Base-by-base conservation (phyloP, 2,329 filamentous ascomycete species). In the Myrmaecium sp. region DNA sequence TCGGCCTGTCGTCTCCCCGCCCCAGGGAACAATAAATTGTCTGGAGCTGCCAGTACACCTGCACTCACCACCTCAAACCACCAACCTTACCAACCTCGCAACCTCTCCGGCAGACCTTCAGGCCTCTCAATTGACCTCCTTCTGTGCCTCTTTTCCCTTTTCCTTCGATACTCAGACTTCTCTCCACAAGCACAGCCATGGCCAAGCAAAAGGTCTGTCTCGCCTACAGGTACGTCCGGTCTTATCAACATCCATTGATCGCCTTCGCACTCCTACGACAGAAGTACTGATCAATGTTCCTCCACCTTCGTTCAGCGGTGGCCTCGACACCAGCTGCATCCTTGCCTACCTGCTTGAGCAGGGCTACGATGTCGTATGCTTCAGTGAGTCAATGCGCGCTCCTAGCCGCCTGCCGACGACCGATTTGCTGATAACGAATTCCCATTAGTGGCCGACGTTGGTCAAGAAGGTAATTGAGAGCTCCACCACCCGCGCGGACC, bases 331-430 rank as follows among this genome's bases (percentile, higher is more conserved):
- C 39, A 65, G 59, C 43, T 65, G 61, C 34, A 67, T 67, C 46
- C 49, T 62, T 42, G 54, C 51, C 37, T 58, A 55, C 34, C 40
- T 52, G 21, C 38, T 49, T 26, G 11, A 28, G 21, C 49, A 68
- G 44, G 62, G 57, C 31, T 69, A 69, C 43, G 63, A 66, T 41
- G 73, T 77, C 37, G 62, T 75, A 39, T 69, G 64, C 54, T 75
- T 73, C 51, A 31, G 29, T 31, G 13, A 23, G 12, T 19, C 25
- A 17, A 17, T n/a, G n/a, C n/a, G n/a, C n/a, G n/a, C n/a, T n/a
- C n/a, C n/a, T n/a, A n/a, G n/a, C n/a, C n/a, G 11, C 6, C 6
- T 10, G 14, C 10, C 21, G 3, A 7, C 21, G 14, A 12, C 11
- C n/a, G 27, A 13, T 21, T 14, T 14, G 29, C 29, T 31, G 23